A percentile compares a stretch with the other conserved stretches of the same genome.
Conservation (phyloP, 2,329 filamentous ascomycete genomes). For the Ploettnerulaceae sp. region DNA sequence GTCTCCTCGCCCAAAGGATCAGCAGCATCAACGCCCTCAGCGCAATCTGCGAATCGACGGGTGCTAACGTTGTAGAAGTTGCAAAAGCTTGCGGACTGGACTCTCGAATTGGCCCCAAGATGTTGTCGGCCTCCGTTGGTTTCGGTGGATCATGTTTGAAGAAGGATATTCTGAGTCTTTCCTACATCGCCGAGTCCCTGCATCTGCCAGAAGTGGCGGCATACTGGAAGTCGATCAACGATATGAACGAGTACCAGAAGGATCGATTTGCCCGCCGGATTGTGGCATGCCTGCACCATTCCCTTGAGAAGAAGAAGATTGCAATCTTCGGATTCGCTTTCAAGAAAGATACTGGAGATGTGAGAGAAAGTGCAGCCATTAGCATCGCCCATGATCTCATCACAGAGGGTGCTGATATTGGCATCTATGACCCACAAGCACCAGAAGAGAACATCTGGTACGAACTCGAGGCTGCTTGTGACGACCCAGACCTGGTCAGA, state of each 20-base stretch:
- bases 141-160: conserved; percentile 78
- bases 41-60: conserved; percentile 68
- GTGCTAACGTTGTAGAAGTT: conserved; percentile 68
- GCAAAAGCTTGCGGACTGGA: conserved; percentile 63
- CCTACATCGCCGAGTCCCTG: conserved; percentile 66
- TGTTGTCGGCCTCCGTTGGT: conserved; percentile 69
- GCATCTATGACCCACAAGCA: conserved; percentile 8
- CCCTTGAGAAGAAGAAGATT: conserved; percentile 63
- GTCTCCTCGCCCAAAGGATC: conserved; percentile 72
- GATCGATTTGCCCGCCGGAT: conserved; percentile 63
- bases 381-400: conserved; percentile 6
- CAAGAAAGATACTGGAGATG: conserved; percentile 74
- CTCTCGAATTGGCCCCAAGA: conserved; percentile 64
- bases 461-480: conserved; percentile 3
- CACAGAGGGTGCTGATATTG: conserved; percentile 4
- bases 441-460: conserved; percentile 4
- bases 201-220: conserved; percentile 64
- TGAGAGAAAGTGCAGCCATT: conserved; percentile 46
- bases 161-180: conserved; percentile 70
- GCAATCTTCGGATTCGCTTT: conserved; percentile 70
- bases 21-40: conserved; percentile 76
- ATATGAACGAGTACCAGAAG: conserved; percentile 71
- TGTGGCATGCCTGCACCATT: conserved; percentile 62
- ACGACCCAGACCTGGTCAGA: neutral
- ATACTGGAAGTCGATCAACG: conserved; percentile 69